Evolutionary conservation across 2,329 filamentous ascomycete species (phyloP), one percentile per base, ranked within the genome.

Genomic region (Phialophora expanda): DNA sequence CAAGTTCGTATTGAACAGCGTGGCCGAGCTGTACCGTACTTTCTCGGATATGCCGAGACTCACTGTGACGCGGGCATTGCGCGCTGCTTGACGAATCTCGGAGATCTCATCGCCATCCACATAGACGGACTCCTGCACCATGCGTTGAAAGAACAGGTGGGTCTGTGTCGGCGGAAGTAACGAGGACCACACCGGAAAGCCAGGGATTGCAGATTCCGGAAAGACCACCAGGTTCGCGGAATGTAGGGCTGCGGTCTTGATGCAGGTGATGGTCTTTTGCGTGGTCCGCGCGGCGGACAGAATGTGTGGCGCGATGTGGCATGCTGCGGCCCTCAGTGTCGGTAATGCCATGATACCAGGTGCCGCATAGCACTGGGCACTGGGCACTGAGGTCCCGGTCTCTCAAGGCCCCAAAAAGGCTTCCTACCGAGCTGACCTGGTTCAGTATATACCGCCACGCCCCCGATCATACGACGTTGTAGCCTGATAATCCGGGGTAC

Each of bases 21-120:
- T 82, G 0, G 78, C 83, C 24, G 74, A 75, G 68, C 82, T 83
- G 26, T 70, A 74, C 0, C 73, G 77, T 0, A 77, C 74, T 22
- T 79, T 81, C 59, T 86, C 84, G 0, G 81, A 84, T 56, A 87
- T 76, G 0, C 84, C 85, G 0, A 86, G 70, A 67, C 81, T 83
- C 1, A 85, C 78, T 53, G 81, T 76, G 3, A 80, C 73, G 0
- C 74, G 70, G 0, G 72, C 70, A 5, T 78, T 72, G 48, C 75
- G 77, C 0, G 82, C 82, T 0, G 79, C 72, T 1, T 72, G 69
- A 0, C 76, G 78, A 32, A 85, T 76, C 0, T 77, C 73, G 0
- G 67, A 62, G 3, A 86, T 75, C 64, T 86, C 83, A 2, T 79
- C 75, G 3, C 83, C 81, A 57, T 84, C 78, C 1, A 78, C 77